A percentile compares a stretch with the other conserved stretches of the same genome.
Evolutionary conservation across 2,329 filamentous ascomycete species (phyloP).

Genomic region (Cyanodermella asteris): DNA sequence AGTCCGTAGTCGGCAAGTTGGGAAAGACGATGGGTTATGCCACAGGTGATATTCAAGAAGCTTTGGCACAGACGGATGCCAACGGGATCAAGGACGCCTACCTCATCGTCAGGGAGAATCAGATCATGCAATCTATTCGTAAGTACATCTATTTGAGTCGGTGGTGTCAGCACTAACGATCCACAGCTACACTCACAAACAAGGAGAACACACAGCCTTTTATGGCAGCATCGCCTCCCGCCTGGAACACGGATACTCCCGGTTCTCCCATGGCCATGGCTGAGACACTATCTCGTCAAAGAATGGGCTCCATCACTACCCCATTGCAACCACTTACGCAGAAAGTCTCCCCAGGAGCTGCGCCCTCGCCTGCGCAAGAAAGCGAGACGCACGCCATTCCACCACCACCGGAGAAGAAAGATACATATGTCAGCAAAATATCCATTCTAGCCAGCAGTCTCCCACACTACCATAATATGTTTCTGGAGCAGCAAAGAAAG

Average conservation of each 20-base stretch:
- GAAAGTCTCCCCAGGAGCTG: constrained; percentile 9
- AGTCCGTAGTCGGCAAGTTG: constrained; percentile 83
- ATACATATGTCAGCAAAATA: constrained; percentile 57
- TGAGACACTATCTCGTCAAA: constrained; percentile 1
- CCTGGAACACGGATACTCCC: constrained; percentile 10
- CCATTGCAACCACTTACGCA: constrained; percentile 3
- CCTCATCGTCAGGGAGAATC: constrained; percentile 92
- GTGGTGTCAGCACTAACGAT: constrained; percentile 1
- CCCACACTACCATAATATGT: constrained; percentile 74
- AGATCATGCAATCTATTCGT: constrained; percentile 90
- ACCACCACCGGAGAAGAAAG: constrained; percentile 11
- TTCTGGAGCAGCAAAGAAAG: constrained; percentile 42
- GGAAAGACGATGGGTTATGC: constrained; percentile 97
- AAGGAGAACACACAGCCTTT: constrained; percentile 30
- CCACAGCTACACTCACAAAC: constrained; percentile 30
- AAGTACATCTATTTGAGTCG: constrained; percentile 22
- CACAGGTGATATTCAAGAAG: constrained; percentile 84
- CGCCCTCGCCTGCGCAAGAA: constrained; percentile 11
- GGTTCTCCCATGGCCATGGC: constrained; percentile 12
- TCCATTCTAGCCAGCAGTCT: constrained; percentile 80
- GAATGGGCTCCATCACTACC: constrained; percentile 1
- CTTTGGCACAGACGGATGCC: constrained; percentile 73
- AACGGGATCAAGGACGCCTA: constrained; percentile 98
- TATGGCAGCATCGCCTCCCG: constrained; percentile 33
- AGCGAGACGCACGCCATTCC: constrained; percentile 1